Evolutionary conservation across 805 yeast species (phyloP).

Genomic region (Candida pseudoglaebosa): DNA sequence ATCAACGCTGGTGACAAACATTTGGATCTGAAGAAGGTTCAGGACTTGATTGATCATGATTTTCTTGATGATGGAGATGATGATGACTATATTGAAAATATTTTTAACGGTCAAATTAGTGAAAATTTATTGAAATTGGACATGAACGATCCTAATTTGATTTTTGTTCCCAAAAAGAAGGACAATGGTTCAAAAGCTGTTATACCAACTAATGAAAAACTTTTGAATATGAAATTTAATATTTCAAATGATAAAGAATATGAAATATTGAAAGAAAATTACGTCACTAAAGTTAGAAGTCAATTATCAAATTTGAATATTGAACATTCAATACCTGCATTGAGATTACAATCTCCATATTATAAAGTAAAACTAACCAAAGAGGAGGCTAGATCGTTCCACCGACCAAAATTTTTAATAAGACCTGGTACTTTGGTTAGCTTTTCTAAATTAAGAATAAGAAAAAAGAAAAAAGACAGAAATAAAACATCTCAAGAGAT

Average conservation of each 20-base stretch:
- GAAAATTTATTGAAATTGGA: constrained; percentile 53
- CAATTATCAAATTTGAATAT: constrained; percentile 87
- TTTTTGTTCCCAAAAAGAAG: constrained; percentile 52
- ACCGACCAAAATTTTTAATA: constrained; percentile 69
- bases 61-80: constrained; percentile 25
- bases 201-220: constrained; percentile 53
- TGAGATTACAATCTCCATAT: constrained; percentile 83
- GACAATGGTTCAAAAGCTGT: constrained; percentile 23
- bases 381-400: constrained; percentile 70
- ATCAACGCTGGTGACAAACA: constrained; percentile 44
- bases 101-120: constrained; percentile 65
- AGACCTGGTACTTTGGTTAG: constrained; percentile 75
- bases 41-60: constrained; percentile 5
- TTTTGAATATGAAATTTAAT: constrained; percentile 61
- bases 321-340: constrained; percentile 88
- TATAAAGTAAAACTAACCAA: constrained; percentile 74
- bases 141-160: constrained; percentile 80
- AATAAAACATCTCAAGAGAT: constrained; percentile 78
- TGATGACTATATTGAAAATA: constrained; percentile 59
- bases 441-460: constrained; percentile 66
- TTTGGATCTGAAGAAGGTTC: background rate
- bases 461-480: constrained; percentile 87
- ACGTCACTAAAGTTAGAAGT: constrained; percentile 87
- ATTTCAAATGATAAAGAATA: constrained; percentile 87
- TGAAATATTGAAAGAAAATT: constrained; percentile 75